These are phyloP conservation scores for Nigrospora oryzae DNA, from an alignment of 2,329 filamentous ascomycete genomes.

Conservation along the genomic window DNA sequence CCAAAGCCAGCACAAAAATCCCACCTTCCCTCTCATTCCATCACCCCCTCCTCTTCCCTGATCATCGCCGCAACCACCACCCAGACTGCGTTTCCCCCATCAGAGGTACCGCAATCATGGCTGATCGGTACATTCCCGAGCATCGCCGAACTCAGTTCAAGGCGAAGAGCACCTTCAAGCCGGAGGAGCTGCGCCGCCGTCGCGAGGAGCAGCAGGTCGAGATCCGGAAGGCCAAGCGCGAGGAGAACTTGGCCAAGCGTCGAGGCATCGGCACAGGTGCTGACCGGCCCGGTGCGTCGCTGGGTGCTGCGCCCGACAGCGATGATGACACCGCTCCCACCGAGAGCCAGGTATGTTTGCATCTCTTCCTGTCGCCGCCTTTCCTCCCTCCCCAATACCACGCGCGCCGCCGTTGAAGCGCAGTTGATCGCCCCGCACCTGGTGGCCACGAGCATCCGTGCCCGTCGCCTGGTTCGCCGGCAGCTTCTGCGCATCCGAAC, in stretches of 20 bases:
- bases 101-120: conserved; percentile 56
- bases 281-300: conserved; percentile 68
- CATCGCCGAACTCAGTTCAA: conserved; percentile 99
- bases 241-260: conserved; percentile 98
- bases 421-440: too few relatives aligned
- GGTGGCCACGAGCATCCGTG: too few relatives aligned
- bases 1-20: conserved; percentile 1
- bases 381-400: background rate
- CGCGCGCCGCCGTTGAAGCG: too few relatives aligned
- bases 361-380: conserved; percentile 9
- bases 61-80: conserved; percentile 6
- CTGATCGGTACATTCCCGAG: conserved; percentile 98
- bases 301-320: conserved; percentile 87
- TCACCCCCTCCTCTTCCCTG: conserved; percentile 4
- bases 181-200: conserved; percentile 94
- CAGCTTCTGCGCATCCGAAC: too few relatives aligned
- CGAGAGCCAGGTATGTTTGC: conserved; percentile 79
- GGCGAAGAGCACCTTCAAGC: conserved; percentile 98
- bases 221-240: conserved; percentile 96
- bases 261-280: conserved; percentile 83
- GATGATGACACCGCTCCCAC: conserved; percentile 94
- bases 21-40: conserved; percentile 5
- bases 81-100: conserved; percentile 4
- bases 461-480: too few relatives aligned
- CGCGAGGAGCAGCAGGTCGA: conserved; percentile 99